Evolutionary conservation across 2,329 filamentous ascomycete genomes (phyloP).

Genomic region (Sphaerulina vaccinii): DNA sequence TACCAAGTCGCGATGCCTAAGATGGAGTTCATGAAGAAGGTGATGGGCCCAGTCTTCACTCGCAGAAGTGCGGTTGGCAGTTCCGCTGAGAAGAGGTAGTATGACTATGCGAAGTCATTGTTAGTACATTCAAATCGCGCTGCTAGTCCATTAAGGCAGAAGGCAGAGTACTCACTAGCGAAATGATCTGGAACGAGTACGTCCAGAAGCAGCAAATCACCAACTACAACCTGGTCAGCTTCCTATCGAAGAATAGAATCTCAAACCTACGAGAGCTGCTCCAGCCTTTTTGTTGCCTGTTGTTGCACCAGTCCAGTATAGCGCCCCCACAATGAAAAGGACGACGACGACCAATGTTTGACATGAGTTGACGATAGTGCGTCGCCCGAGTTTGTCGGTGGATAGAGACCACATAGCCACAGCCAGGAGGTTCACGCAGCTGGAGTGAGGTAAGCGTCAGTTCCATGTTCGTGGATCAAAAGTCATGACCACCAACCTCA

Average conservation of each 20-base stretch:
- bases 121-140: background rate
- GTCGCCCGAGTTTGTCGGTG: slow-evolving; percentile 4
- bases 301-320: slow-evolving; percentile 8
- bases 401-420: slow-evolving; percentile 4
- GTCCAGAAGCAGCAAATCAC: slow-evolving; percentile 15
- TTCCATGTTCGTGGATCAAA: background rate
- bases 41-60: slow-evolving; percentile 10
- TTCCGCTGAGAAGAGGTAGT: slow-evolving; percentile 9
- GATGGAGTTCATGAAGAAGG: slow-evolving; percentile 10
- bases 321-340: slow-evolving; percentile 4
- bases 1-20: slow-evolving; percentile 10
- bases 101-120: background rate
- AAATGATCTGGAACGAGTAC: slow-evolving; percentile 9
- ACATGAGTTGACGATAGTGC: slow-evolving; percentile 6
- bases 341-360: slow-evolving; percentile 5
- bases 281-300: background rate
- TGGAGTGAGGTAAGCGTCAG: background rate
- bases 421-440: slow-evolving; percentile 7
- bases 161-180: background rate
- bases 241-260: background rate
- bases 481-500: background rate
- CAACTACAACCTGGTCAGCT: background rate
- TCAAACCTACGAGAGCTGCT: background rate
- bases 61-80: slow-evolving; percentile 7
- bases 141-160: too few species aligned